A percentile compares a stretch with the other conserved stretches of the same genome.
These are phyloP conservation scores for Oidiodendron maius DNA, from an alignment of 495 filamentous ascomycete species.

Conservation along the genomic window DNA sequence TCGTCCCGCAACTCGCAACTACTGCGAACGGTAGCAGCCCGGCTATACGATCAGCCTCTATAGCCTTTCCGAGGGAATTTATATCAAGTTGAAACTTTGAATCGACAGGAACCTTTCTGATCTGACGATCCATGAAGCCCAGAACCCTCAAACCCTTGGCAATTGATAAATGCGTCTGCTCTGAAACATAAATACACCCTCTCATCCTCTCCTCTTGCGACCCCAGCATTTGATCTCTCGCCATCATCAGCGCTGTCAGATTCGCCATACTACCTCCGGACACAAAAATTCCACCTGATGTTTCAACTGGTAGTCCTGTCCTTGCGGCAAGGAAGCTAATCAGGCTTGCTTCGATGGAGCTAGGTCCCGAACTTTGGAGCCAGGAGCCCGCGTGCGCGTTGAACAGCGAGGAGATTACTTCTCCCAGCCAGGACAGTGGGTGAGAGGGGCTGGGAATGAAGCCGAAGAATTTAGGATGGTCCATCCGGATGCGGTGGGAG, in stretches of 20 bases:
- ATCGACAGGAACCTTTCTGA: constrained; percentile 14
- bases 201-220: not conserved
- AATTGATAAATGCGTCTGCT: constrained; percentile 24
- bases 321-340: constrained; percentile 19
- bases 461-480: constrained; percentile 16
- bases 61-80: constrained; percentile 7
- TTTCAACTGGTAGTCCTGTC: constrained; percentile 10
- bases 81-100: not conserved
- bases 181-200: constrained; percentile 23
- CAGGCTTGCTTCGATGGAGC: constrained; percentile 14
- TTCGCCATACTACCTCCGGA: constrained; percentile 28
- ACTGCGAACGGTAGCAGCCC: constrained; percentile 22
- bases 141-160: constrained; percentile 21
- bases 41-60: constrained; percentile 10
- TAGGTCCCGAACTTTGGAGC: constrained; percentile 14
- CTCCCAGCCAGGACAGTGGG: constrained; percentile 13
- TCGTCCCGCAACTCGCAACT: constrained; percentile 24
- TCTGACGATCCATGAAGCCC: constrained; percentile 18
- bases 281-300: constrained; percentile 21
- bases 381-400: constrained; percentile 10
- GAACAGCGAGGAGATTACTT: constrained; percentile 7
- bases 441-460: constrained; percentile 14
- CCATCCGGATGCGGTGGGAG: constrained; percentile 12
- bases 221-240: constrained; percentile 19
- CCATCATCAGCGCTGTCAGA: constrained; percentile 20